These are phyloP conservation scores for Aquilaria malaccensis DNA, from an alignment of 345 rosid genomes.

Conservation along the genomic window DNA sequence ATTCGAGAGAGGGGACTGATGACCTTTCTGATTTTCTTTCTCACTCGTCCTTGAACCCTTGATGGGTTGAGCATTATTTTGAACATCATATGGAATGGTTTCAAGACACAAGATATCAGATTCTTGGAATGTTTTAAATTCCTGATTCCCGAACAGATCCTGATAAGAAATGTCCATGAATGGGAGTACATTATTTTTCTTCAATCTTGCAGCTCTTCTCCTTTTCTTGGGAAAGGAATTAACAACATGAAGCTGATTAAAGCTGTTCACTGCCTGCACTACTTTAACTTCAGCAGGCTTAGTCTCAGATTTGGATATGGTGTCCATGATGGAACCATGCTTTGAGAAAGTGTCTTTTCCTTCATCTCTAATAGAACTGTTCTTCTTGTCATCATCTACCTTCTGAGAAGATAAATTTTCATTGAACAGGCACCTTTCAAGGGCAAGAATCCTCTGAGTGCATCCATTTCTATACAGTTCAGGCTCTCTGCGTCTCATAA, in stretches of 20 bases:
- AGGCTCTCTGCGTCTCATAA: conserved; percentile 54
- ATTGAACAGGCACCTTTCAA: conserved; percentile 32
- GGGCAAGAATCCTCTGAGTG: conserved; percentile 56
- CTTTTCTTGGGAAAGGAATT: conserved; percentile 27
- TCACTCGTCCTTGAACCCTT: conserved; percentile 15
- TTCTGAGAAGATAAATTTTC: conserved; percentile 29
- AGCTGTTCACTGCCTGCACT: conserved; percentile 10
- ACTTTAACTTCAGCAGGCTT: conserved; percentile 18
- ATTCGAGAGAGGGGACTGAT: conserved; percentile 10
- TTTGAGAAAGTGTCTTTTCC: conserved; percentile 8
- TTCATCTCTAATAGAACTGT: conserved; percentile 16
- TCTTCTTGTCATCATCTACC: conserved; percentile 20
- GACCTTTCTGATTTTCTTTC: conserved; percentile 20
- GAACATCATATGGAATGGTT: conserved; percentile 10
- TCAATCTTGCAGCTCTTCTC: conserved; percentile 35
- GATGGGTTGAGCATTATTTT: conserved; percentile 12
- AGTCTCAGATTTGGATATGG: conserved; percentile 18
- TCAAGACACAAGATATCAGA: conserved; percentile 8
- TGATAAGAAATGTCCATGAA: conserved; percentile 9
- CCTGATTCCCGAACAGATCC: conserved; percentile 11
- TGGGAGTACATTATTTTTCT: conserved; percentile 16
- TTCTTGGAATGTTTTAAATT: conserved; percentile 14
- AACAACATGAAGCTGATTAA: conserved; percentile 11
- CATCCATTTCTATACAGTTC: conserved; percentile 42
- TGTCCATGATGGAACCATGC: conserved; percentile 12